Base-by-base conservation (phyloP, 352 stramenopile genomes). In the Pythium dissimile region DNA sequence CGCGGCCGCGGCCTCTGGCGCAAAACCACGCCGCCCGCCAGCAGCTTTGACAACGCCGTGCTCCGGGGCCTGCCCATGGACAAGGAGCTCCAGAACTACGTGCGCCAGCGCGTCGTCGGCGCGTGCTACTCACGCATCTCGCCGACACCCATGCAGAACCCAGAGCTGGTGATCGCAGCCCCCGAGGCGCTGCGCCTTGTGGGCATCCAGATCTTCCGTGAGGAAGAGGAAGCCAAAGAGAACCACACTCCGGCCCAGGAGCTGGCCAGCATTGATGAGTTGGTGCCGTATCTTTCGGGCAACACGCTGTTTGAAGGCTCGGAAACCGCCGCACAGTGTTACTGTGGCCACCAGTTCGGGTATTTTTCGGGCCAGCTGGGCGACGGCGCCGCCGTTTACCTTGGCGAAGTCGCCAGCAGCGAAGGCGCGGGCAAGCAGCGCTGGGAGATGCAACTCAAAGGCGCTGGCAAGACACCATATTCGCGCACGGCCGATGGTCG, bases 371-470 rank as follows among this genome's bases (percentile, higher is more conserved):
- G 89, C 1, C 90, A 97, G 72, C 73, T 97, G 46, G 91, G 91
- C 41, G 91, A 97, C 58, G 91, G 91, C 34, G 88, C 86, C 2
- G 89, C 91, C 7, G 77, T 97, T 41, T 96, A 94, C 65, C 60
- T 97, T 13, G 91, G 88, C 23, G 88, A 97, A 67, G 74, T 95
- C 28, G 72, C 88, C 31, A 52, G 48, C 24, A 34, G 46, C 27
- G n/a, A n/a, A n/a, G 48, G 68, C 8, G 49, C 68, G 0, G 18
- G 15, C 1, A 62, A 59, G n/a, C 57, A 77, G 44, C 61, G 86
- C 12, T 97, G 87, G 68, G 97, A 99, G 73, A 69, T 99, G 44
- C 97, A 99, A 69, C 73, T 99, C 13, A 99, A 99, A 62, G 97
- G 97, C 9, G 93, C 88, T 1, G 97, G 97, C 0, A 85, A 84